phyloP scores from a whole-genome alignment of 1,139 yeast genomes.

The Magnusiomyces clavatus region DNA sequence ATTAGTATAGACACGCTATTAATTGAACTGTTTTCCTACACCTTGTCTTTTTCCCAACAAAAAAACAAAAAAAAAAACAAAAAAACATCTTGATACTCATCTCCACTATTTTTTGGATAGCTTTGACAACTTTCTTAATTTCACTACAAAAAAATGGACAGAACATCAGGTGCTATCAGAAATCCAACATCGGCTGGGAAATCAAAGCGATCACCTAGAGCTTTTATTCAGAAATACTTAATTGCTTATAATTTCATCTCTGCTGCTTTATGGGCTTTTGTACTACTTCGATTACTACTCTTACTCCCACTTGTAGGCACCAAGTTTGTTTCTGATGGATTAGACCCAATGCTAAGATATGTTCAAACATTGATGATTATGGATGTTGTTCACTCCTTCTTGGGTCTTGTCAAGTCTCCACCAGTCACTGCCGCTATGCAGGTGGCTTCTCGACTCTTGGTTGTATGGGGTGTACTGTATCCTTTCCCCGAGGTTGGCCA shows the following conservation, averaged over 20 bases:
- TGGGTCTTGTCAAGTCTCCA: constrained; percentile 78
- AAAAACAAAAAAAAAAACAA: too few species aligned
- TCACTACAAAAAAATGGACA: too few species aligned
- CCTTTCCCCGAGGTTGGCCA: constrained; percentile 61
- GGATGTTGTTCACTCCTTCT: constrained; percentile 70
- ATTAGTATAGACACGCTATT: too few species aligned
- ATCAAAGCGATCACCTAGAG: too few species aligned
- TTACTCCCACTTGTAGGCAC: constrained; percentile 39
- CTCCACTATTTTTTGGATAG: too few species aligned
- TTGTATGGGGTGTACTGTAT: constrained; percentile 78
- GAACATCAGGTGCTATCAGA: too few species aligned
- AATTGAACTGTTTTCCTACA: too few species aligned
- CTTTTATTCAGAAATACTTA: constrained; percentile 24
- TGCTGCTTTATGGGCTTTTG: constrained; percentile 58
- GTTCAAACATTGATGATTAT: constrained; percentile 80
- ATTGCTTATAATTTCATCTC: constrained; percentile 58
- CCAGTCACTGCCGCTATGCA: constrained; percentile 76
- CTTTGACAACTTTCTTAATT: too few species aligned
- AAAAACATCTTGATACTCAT: too few species aligned
- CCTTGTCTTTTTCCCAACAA: too few species aligned
- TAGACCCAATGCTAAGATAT: constrained; percentile 51
- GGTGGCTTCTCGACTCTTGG: constrained; percentile 72
- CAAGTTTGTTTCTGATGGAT: constrained; percentile 44
- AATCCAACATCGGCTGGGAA: too few species aligned
- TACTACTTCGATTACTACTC: constrained; percentile 36